These are phyloP conservation scores for Volutella citrinella DNA, from an alignment of 2,329 filamentous ascomycete species.

Conservation along the genomic window DNA sequence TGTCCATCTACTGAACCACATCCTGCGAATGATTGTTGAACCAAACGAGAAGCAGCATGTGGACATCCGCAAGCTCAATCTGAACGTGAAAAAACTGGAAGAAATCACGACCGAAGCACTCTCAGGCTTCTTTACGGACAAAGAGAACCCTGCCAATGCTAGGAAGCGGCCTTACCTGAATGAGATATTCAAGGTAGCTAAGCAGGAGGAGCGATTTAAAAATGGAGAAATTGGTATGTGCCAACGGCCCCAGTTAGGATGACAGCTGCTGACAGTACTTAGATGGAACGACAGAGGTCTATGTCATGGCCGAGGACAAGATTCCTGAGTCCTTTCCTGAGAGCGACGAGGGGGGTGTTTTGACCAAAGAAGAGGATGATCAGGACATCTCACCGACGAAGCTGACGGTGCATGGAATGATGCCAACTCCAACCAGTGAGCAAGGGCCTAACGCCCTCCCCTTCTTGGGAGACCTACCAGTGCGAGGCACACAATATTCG, in stretches of 20 bases:
- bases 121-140: slow-evolving; percentile 49
- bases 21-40: slow-evolving; percentile 55
- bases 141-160: slow-evolving; percentile 53
- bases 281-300: slow-evolving; percentile 48
- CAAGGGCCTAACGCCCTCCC: slow-evolving; percentile 36
- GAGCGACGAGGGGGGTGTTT: slow-evolving; percentile 43
- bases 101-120: slow-evolving; percentile 57
- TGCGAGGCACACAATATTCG: slow-evolving; percentile 39
- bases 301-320: slow-evolving; percentile 52
- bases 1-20: slow-evolving; percentile 56
- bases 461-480: slow-evolving; percentile 43
- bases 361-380: slow-evolving; percentile 43
- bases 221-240: slow-evolving; percentile 55
- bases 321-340: slow-evolving; percentile 44
- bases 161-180: slow-evolving; percentile 54
- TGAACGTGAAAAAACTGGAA: slow-evolving; percentile 56
- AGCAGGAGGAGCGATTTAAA: slow-evolving; percentile 52
- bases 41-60: slow-evolving; percentile 48
- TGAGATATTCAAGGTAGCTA: slow-evolving; percentile 62
- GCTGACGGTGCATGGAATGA: slow-evolving; percentile 31
- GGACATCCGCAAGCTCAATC: slow-evolving; percentile 49
- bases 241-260: slow-evolving; percentile 38
- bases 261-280: slow-evolving; percentile 26
- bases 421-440: slow-evolving; percentile 33
- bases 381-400: slow-evolving; percentile 37